Conservation (phyloP, 1,284 basidiomycete genomes). For the Pterula multifida region DNA sequence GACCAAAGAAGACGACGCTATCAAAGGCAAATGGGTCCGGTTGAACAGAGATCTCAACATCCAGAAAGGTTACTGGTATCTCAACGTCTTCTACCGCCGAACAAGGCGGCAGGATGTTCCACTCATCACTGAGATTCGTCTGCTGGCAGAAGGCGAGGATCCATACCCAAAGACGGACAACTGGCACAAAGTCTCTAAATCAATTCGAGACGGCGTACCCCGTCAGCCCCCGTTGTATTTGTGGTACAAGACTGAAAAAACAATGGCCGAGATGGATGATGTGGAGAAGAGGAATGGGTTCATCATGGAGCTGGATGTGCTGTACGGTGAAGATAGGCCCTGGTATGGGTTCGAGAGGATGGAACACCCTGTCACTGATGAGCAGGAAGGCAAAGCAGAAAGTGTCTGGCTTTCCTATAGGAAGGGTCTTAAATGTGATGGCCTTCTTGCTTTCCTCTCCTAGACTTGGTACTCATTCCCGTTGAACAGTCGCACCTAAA, state of each 20-base stretch:
- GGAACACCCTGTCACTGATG: slow-evolving; percentile 38
- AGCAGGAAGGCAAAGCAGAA: slow-evolving; percentile 22
- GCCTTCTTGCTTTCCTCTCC: neutral
- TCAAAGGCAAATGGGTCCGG: slow-evolving; percentile 82
- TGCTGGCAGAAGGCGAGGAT: slow-evolving; percentile 39
- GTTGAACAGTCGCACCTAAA: slow-evolving; percentile 42
- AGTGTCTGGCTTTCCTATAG: slow-evolving; percentile 50
- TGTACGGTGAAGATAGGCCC: slow-evolving; percentile 69
- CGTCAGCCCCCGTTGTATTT: slow-evolving; percentile 43
- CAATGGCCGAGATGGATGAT: slow-evolving; percentile 41
- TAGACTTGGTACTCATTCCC: slow-evolving; percentile 3
- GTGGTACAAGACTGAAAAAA: slow-evolving; percentile 67
- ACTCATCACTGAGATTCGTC: slow-evolving; percentile 48
- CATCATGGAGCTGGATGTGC: slow-evolving; percentile 81
- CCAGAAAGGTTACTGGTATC: slow-evolving; percentile 31
- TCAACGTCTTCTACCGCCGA: slow-evolving; percentile 78
- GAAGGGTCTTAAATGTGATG: slow-evolving; percentile 55
- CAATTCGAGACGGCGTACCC: slow-evolving; percentile 43
- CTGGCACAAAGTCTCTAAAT: slow-evolving; percentile 50
- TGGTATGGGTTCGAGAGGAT: slow-evolving; percentile 80
- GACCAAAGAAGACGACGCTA: slow-evolving; percentile 61
- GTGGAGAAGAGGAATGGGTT: slow-evolving; percentile 29
- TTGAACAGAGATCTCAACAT: slow-evolving; percentile 68
- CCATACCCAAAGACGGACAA: slow-evolving; percentile 26
- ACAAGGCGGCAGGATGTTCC: slow-evolving; percentile 70